A percentile compares a stretch with the other conserved stretches of the same genome.
Evolutionary conservation across 192 early-diverging fungal genomes (phyloP).

Genomic region (Helicostylum pulchrum): DNA sequence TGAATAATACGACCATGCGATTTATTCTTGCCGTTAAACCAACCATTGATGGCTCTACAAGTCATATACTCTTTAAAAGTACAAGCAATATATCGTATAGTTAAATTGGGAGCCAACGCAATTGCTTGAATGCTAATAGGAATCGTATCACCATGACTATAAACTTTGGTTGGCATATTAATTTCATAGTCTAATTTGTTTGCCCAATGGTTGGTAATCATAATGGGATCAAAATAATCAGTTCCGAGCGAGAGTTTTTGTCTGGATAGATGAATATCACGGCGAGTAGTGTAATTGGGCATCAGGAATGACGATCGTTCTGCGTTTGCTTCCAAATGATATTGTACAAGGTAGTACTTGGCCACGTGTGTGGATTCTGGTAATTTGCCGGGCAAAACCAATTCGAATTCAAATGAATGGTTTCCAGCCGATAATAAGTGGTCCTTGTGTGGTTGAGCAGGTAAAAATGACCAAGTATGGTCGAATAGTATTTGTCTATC

Average conservation of each 20-base stretch:
- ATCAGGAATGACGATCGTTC: slow-evolving; percentile 51
- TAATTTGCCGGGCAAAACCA: slow-evolving; percentile 49
- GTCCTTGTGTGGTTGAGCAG: slow-evolving; percentile 25
- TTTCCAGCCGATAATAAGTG: slow-evolving; percentile 28
- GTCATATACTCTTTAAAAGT: slow-evolving; percentile 54
- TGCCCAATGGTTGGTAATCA: slow-evolving; percentile 49
- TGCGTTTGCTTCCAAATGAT: slow-evolving; percentile 46
- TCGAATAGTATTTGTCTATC: slow-evolving; percentile 41
- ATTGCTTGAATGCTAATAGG: slow-evolving; percentile 40
- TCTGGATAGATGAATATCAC: slow-evolving; percentile 45
- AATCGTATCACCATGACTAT: slow-evolving; percentile 49
- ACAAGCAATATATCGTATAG: slow-evolving; percentile 39
- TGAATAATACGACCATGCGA: slow-evolving; percentile 9
- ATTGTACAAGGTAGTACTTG: slow-evolving; percentile 44
- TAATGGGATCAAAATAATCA: slow-evolving; percentile 39
- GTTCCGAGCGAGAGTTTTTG: slow-evolving; percentile 34
- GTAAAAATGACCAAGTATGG: slow-evolving; percentile 51
- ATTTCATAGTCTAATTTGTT: slow-evolving; percentile 54
- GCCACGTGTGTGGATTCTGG: slow-evolving; percentile 55
- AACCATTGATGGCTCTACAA: slow-evolving; percentile 30
- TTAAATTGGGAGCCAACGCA: slow-evolving; percentile 41
- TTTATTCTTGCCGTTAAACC: slow-evolving; percentile 7
- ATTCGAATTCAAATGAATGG: slow-evolving; percentile 50
- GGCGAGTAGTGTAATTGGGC: slow-evolving; percentile 33
- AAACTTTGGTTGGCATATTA: slow-evolving; percentile 47